phyloP scores from a whole-genome alignment of 75 land plant species.

The Ceratopteris richardii region DNA sequence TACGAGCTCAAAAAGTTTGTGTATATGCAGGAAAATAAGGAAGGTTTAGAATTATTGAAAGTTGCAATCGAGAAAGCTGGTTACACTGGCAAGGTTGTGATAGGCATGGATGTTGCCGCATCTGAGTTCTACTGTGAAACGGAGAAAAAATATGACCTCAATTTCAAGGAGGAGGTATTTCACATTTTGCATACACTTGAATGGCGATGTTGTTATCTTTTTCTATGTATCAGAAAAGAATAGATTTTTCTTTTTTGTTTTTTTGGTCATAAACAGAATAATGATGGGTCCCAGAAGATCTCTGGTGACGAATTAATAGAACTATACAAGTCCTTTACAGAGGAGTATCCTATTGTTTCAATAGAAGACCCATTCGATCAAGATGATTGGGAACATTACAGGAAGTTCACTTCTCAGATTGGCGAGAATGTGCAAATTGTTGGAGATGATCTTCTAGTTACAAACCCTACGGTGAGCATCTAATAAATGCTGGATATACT shows the following conservation, averaged over 20 bases:
- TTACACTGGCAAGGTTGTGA: constrained; percentile 92
- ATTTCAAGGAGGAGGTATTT: constrained; percentile 90
- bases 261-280: constrained; percentile 38
- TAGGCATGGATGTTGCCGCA: constrained; percentile 99
- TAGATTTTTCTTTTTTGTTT: too few relatives aligned
- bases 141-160: constrained; percentile 83
- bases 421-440: constrained; percentile 90
- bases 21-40: constrained; percentile 75
- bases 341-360: constrained; percentile 86
- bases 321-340: constrained; percentile 78
- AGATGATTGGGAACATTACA: constrained; percentile 94
- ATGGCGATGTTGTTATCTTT: too few relatives aligned
- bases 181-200: not conserved
- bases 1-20: too few relatives aligned
- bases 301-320: constrained; percentile 76
- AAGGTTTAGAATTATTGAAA: constrained; percentile 89
- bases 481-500: too few relatives aligned
- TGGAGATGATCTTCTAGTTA: constrained; percentile 95
- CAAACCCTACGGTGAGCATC: constrained; percentile 91
- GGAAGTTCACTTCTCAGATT: constrained; percentile 60
- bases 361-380: constrained; percentile 99
- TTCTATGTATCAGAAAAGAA: too few relatives aligned
- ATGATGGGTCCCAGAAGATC: constrained; percentile 85
- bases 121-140: constrained; percentile 74
- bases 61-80: constrained; percentile 96